Evolutionary conservation across 352 stramenopile genomes (phyloP), one percentile per base, ranked within the genome.

Genomic region (Phytophthora boehmeriae): DNA sequence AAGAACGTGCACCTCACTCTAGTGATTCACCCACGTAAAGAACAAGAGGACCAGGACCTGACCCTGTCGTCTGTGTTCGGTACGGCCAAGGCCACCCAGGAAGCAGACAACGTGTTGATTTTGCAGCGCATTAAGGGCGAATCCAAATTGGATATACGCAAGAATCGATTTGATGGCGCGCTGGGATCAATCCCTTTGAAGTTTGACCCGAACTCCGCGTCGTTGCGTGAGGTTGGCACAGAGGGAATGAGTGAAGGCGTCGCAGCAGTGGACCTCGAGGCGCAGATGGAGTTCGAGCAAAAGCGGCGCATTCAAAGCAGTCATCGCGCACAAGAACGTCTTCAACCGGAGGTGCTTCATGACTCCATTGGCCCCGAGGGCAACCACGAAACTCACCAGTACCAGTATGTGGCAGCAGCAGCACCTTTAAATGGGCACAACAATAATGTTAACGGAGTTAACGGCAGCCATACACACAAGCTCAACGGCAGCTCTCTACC

Each of bases 91-190:
- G 97, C 97, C 9, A 99, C 97, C 2, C 98, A 99, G 80, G 98
- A 99, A 80, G 97, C 97, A 9, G 98, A 99, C 73, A 99, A 98
- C 46, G 97, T 99, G 17, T 70, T 99, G n/a, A 99, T 99, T 51
- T 68, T 99, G 38, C 98, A 99, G 77, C 83, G 84, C 48, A 90
- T 80, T 13, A 66, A 73, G 17, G 89, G 83, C 8, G 59, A 91
- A 17, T 98, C 98, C 66, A 98, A 95, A 59, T 58, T 99, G 9
- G 97, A 99, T 60, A 88, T 99, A 44, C 91, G 91, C 49, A 98
- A 98, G 77, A 98, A 98, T 70, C 88, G 96, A 8, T 98, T 97
- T 59, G 92, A 98, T 59, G 96, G 96, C 35, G 80, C 88, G 25
- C 66, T 98, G 11, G 96, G 96, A 36, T 92, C 81, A 17, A 91